These are phyloP conservation scores for Myxozyma kluyveri DNA, from an alignment of 805 yeast genomes.

Conservation along the genomic window DNA sequence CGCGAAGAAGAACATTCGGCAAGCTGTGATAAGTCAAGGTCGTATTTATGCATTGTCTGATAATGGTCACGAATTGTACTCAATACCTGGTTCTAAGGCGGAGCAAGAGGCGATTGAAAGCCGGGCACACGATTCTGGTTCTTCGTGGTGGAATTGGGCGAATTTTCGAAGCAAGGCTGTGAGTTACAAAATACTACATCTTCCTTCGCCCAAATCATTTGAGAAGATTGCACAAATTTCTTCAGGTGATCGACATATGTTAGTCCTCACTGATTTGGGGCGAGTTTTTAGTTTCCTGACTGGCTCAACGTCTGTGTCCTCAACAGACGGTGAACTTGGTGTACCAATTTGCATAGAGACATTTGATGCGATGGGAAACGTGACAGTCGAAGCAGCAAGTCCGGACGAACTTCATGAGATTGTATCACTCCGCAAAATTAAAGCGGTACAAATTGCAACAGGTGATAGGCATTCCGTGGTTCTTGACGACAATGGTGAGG, in stretches of 20 bases:
- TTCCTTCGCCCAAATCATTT: slow-evolving; percentile 40
- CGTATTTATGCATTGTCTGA: slow-evolving; percentile 44
- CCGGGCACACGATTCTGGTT: slow-evolving; percentile 1
- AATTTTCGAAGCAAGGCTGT: background rate
- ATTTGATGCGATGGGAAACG: background rate
- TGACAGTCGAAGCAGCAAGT: background rate
- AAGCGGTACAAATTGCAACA: slow-evolving; percentile 59
- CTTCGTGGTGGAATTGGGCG: background rate
- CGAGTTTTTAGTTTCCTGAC: slow-evolving; percentile 64
- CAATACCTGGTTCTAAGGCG: slow-evolving; percentile 36
- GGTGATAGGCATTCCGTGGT: slow-evolving; percentile 75
- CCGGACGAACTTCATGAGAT: slow-evolving; percentile 49
- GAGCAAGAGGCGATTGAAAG: slow-evolving; percentile 23
- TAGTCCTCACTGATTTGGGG: slow-evolving; percentile 59
- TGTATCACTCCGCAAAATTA: slow-evolving; percentile 52
- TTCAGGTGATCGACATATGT: slow-evolving; percentile 66
- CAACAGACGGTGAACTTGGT: slow-evolving; percentile 78
- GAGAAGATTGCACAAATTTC: slow-evolving; percentile 55
- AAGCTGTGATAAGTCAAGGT: slow-evolving; percentile 54
- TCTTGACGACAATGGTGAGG: slow-evolving; percentile 59
- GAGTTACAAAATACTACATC: slow-evolving; percentile 11
- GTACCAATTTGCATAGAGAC: slow-evolving; percentile 41
- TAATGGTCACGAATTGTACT: slow-evolving; percentile 42
- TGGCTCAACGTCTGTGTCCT: slow-evolving; percentile 42
- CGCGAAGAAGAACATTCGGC: slow-evolving; percentile 47